Base-by-base conservation (phyloP, 2,329 filamentous ascomycete species). In the Rhexocercosporidium sp. region DNA sequence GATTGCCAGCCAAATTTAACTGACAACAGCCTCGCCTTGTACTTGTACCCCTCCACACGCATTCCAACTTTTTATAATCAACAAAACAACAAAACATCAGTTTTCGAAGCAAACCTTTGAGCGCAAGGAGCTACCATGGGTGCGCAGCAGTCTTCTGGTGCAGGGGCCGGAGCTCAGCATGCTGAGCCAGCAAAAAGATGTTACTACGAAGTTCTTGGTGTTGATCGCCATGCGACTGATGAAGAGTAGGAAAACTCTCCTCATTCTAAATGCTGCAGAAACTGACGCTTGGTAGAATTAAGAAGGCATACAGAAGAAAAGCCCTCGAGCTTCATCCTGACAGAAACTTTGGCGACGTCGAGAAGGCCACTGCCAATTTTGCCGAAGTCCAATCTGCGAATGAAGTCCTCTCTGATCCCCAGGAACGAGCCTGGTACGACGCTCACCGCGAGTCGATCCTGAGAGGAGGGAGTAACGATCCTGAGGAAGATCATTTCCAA, bases 361-460 rank as follows among this genome's bases (percentile, higher is more conserved):
- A 96, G 75, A 87, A 89, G 70, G 90, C 95, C 2, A 99, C 96
- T 1, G 87, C 84, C 72, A 88, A 90, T 62, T 99, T 99, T 77
- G 94, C 96, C 59, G 94, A 97, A 77, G 86, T 98, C 31, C 95
- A 97, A 78, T 87, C 94, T 41, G 96, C 96, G 56, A 97, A 99
- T 78, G 93, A 98, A 78, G 88, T 99, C n/a, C 86, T 99, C 0
- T 97, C 94, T 1, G 96, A 99, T 78, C 90, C 94, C 12, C 95
- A 99, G 78, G 96, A 99, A 79, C 89, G 96, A 73, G 91, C 94
- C 37, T 99, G 96, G 96, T 99, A 99, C 81, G 95, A 99, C 80
- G 94, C 94, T 2, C 96, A 99, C 77, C 90, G 93, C 68, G 90
- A 94, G 73, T 89, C 92, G 60, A 96, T 98, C 69, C 82, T 98